phyloP scores from a whole-genome alignment of 2,329 filamentous ascomycete species.

The Didymella pinodella region DNA sequence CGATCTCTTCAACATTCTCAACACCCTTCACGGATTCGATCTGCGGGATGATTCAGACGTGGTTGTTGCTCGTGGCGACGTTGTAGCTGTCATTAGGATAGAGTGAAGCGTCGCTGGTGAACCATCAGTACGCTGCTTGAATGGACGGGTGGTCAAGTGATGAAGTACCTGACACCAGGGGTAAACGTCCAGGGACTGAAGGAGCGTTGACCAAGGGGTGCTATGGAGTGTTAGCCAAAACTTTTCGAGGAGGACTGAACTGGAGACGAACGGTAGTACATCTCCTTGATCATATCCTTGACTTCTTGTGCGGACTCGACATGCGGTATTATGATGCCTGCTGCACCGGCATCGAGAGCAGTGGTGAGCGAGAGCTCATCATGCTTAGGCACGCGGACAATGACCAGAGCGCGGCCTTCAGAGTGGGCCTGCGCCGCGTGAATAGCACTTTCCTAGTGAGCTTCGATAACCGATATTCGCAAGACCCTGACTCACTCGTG shows the following conservation, averaged over 20 bases:
- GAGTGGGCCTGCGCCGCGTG: conserved; percentile 41
- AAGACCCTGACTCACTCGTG: conserved; percentile 29
- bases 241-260: background rate
- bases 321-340: conserved; percentile 37
- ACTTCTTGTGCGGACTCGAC: conserved; percentile 36
- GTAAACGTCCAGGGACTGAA: conserved; percentile 41
- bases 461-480: background rate
- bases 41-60: conserved; percentile 38
- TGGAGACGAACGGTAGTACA: conserved; percentile 28
- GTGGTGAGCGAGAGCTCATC: conserved; percentile 35
- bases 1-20: conserved; percentile 38
- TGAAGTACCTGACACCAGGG: conserved; percentile 22
- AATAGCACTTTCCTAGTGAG: conserved; percentile 28
- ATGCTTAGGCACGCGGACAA: conserved; percentile 38
- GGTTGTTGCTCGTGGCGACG: conserved; percentile 35
- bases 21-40: conserved; percentile 39
- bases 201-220: conserved; percentile 33
- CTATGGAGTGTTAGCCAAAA: conserved; percentile 1
- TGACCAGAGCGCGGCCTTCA: conserved; percentile 32
- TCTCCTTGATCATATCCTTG: conserved; percentile 34
- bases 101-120: conserved; percentile 20
- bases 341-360: conserved; percentile 37
- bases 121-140: background rate
- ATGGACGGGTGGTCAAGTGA: background rate
- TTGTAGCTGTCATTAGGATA: conserved; percentile 38